Evolutionary conservation across 2,329 filamentous ascomycete species (phyloP).

Genomic region (Cyphellophora europaea): DNA sequence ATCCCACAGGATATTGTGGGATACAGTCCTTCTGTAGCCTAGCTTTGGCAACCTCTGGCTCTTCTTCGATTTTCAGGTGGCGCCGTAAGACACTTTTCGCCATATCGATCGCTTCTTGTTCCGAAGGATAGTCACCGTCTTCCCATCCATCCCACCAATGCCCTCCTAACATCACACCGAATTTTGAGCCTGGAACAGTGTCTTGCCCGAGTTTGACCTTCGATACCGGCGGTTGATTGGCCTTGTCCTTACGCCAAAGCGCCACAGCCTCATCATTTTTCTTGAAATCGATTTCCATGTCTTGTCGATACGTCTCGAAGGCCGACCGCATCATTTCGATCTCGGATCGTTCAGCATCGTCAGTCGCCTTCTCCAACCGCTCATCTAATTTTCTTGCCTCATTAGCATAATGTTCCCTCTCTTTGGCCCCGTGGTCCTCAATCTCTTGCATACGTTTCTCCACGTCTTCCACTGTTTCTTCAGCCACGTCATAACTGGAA

Average conservation of each 20-base stretch:
- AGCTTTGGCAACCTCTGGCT: constrained; percentile 52
- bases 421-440: too few species aligned
- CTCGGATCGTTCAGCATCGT: neutral
- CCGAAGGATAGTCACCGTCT: constrained; percentile 46
- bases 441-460: too few species aligned
- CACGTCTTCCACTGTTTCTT: too few species aligned
- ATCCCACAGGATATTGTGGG: constrained; percentile 80
- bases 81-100: constrained; percentile 60
- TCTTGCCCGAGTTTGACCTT: constrained; percentile 39
- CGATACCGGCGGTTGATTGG: neutral
- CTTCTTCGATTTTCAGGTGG: constrained; percentile 62
- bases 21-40: constrained; percentile 64
- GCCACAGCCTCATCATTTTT: neutral
- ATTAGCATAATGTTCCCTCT: too few species aligned
- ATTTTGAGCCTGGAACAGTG: constrained; percentile 59
- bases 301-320: neutral
- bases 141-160: constrained; percentile 72
- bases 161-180: constrained; percentile 91
- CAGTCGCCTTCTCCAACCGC: too few species aligned
- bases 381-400: too few species aligned
- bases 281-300: neutral
- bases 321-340: neutral
- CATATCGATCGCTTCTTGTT: constrained; percentile 58
- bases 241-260: neutral
- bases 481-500: too few species aligned